Conservation (phyloP, 345 rosid genomes). For the Atalantia buxifolia region DNA sequence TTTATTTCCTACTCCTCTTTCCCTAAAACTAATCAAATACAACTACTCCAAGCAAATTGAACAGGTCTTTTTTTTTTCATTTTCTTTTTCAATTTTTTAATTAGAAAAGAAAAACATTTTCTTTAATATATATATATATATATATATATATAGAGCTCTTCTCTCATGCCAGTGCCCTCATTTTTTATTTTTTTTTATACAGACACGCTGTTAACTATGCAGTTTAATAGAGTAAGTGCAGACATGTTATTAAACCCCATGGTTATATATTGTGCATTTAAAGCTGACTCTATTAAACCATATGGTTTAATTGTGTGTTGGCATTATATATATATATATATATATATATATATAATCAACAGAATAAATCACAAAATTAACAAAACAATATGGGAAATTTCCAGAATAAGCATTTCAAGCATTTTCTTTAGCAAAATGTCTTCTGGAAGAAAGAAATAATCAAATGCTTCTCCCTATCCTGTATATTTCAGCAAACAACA, state of each 20-base stretch:
- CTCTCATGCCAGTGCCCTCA: no score
- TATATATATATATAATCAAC: background rate
- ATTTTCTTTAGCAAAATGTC: background rate
- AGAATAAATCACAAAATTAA: background rate
- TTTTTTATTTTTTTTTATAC: no score
- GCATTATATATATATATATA: no score
- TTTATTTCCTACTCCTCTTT: background rate
- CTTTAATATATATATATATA: background rate
- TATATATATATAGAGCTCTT: no score
- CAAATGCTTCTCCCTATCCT: background rate
- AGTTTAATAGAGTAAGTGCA: no score
- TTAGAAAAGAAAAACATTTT: background rate
- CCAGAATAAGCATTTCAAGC: background rate
- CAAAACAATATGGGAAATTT: background rate
- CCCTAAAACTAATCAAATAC: background rate
- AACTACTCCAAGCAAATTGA: background rate
- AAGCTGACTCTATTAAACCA: no score
- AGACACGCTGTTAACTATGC: no score
- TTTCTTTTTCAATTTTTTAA: background rate
- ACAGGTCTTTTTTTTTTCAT: background rate
- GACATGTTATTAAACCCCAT: no score
- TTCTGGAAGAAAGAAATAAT: background rate
- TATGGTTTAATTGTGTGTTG: no score
- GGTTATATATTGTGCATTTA: no score
- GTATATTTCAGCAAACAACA: background rate